These are phyloP conservation scores for Fomes fomentarius DNA, from an alignment of 1,284 basidiomycete genomes.

Conservation along the genomic window DNA sequence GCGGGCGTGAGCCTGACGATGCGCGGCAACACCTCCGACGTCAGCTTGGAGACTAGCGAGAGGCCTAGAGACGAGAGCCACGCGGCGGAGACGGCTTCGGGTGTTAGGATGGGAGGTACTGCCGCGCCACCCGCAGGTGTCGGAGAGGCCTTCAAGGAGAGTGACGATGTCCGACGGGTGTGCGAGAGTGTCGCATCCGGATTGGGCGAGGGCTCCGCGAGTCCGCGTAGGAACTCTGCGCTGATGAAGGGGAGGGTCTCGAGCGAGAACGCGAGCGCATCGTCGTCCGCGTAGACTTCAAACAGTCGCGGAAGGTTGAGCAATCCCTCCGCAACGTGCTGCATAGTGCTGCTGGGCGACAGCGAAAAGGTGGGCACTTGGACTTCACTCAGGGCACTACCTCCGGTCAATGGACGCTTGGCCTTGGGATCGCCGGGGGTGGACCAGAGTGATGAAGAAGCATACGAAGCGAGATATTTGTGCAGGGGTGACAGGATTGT, in stretches of 20 bases:
- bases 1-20: slow-evolving; percentile 61
- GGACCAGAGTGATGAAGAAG: slow-evolving; percentile 72
- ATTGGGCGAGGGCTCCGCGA: slow-evolving; percentile 41
- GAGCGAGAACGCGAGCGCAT: slow-evolving; percentile 88
- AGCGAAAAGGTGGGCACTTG: slow-evolving; percentile 93
- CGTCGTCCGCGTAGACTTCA: slow-evolving; percentile 92
- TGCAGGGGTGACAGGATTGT: slow-evolving; percentile 88
- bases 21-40: slow-evolving; percentile 61
- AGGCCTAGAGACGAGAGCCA: slow-evolving; percentile 92
- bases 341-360: slow-evolving; percentile 87
- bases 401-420: slow-evolving; percentile 35
- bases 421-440: slow-evolving; percentile 49
- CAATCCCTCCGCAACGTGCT: slow-evolving; percentile 89
- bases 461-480: slow-evolving; percentile 74
- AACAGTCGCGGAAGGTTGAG: slow-evolving; percentile 93
- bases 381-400: slow-evolving; percentile 58
- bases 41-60: slow-evolving; percentile 75
- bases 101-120: slow-evolving; percentile 43
- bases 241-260: slow-evolving; percentile 79
- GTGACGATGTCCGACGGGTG: slow-evolving; percentile 35
- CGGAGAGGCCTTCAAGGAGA: slow-evolving; percentile 38
- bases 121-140: slow-evolving; percentile 17
- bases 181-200: slow-evolving; percentile 36
- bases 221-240: slow-evolving; percentile 53
- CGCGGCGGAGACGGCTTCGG: slow-evolving; percentile 82